phyloP scores from a whole-genome alignment of 140 eudicot genomes.

The Cichorium intybus region DNA sequence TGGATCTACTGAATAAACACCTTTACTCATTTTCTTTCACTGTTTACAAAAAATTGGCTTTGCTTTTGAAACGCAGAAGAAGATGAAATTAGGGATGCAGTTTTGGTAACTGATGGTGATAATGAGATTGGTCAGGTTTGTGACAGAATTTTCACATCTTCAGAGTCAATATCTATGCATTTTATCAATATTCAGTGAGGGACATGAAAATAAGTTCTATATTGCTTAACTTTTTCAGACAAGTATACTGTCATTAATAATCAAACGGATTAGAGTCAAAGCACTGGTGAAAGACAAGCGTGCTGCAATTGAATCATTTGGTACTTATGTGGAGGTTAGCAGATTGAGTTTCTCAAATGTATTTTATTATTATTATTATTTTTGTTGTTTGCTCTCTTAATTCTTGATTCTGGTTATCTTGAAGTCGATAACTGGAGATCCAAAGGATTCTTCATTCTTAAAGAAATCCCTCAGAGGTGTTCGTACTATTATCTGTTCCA shows the following conservation, averaged over 20 bases:
- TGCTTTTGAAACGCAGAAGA: constrained; percentile 43
- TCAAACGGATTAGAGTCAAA: constrained; percentile 81
- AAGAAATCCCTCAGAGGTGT: constrained; percentile 83
- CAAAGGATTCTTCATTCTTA: constrained; percentile 49
- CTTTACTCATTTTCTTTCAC: constrained; percentile 3
- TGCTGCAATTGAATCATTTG: constrained; percentile 87
- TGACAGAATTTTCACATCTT: background rate
- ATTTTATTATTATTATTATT: no score
- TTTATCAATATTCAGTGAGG: background rate
- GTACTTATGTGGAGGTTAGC: constrained; percentile 93
- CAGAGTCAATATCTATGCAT: background rate
- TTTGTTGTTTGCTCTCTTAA: background rate
- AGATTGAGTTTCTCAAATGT: background rate
- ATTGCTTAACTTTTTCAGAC: constrained; percentile 43
- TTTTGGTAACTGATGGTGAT: constrained; percentile 91
- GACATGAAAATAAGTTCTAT: background rate
- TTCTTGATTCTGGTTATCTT: constrained; percentile 19
- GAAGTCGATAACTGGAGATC: constrained; percentile 73
- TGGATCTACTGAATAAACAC: background rate
- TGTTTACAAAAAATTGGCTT: constrained; percentile 9
- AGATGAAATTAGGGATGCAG: constrained; percentile 85
- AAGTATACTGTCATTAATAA: constrained; percentile 72
- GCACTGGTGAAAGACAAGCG: constrained; percentile 92
- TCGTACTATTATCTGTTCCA: constrained; percentile 80
- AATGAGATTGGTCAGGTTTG: constrained; percentile 94